phyloP scores from a whole-genome alignment of 1,139 yeast species.

The Hyphopichia pseudoburtonii region DNA sequence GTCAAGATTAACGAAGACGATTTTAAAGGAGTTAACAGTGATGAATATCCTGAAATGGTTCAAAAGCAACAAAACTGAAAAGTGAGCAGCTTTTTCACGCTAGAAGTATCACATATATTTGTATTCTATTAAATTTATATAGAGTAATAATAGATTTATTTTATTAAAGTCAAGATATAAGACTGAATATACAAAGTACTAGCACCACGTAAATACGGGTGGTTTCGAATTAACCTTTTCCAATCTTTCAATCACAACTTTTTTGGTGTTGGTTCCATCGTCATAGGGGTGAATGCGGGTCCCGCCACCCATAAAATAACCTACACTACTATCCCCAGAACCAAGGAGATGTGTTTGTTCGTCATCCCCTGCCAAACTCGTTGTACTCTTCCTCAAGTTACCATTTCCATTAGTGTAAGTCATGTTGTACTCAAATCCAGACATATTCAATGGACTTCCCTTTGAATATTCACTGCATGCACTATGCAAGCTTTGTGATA shows the following conservation, averaged over 20 bases:
- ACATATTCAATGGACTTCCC: slow-evolving; percentile 10
- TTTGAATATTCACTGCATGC: not conserved
- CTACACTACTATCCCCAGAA: slow-evolving; percentile 8
- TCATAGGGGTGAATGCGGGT: slow-evolving; percentile 13
- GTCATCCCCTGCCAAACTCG: not conserved
- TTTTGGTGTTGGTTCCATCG: slow-evolving; percentile 26
- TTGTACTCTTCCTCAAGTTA: not conserved
- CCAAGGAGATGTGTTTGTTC: slow-evolving; percentile 2
- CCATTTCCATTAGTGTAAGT: slow-evolving; percentile 4
- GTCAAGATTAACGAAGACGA: slow-evolving; percentile 31
- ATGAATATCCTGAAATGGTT: slow-evolving; percentile 30
- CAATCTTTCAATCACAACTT: slow-evolving; percentile 61
- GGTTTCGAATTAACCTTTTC: slow-evolving; percentile 57
- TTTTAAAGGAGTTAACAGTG: slow-evolving; percentile 26
- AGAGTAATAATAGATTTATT: too few relatives aligned
- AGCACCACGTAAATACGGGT: slow-evolving; percentile 76
- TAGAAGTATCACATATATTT: too few relatives aligned
- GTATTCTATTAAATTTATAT: too few relatives aligned
- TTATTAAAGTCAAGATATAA: too few relatives aligned
- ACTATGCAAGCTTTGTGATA: not conserved
- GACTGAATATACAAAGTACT: slow-evolving; percentile 6
- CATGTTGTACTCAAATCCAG: slow-evolving; percentile 24
- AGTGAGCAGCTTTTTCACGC: too few relatives aligned
- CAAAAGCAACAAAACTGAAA: too few relatives aligned
- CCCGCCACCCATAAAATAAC: not conserved